These are phyloP conservation scores for Pseudocercospora vitis DNA, from an alignment of 2,329 filamentous ascomycete species.

Conservation along the genomic window DNA sequence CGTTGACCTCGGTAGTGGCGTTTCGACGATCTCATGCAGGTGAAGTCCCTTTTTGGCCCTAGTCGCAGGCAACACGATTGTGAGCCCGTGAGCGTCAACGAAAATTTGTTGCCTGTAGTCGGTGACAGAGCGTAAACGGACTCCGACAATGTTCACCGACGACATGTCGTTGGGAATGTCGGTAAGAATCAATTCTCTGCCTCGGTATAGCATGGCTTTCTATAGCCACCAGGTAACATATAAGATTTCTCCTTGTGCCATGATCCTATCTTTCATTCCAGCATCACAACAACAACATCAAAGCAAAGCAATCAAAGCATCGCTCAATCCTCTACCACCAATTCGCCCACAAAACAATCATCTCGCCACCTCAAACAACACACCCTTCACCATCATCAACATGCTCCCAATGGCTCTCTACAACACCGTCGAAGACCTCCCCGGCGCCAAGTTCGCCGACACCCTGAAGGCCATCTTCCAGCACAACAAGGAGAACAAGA, in stretches of 20 bases:
- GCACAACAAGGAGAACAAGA: constrained; percentile 1
- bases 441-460: constrained; percentile 12
- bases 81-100: constrained; percentile 1
- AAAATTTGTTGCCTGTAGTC: constrained; percentile 6
- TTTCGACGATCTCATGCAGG: constrained; percentile 8
- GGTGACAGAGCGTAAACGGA: constrained; percentile 1
- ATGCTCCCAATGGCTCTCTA: not conserved
- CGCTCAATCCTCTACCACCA: not conserved
- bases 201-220: not conserved
- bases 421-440: constrained; percentile 12
- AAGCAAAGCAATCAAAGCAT: not conserved
- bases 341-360: not conserved
- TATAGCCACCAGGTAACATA: not conserved
- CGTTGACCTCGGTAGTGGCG: constrained; percentile 10
- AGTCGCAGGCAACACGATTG: constrained; percentile 9
- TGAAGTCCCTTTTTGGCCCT: constrained; percentile 2
- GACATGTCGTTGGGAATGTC: not conserved
- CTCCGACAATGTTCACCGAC: constrained; percentile 1
- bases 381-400: not conserved
- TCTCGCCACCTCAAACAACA: not conserved
- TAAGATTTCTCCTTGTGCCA: not conserved
- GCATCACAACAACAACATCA: not conserved
- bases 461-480: constrained; percentile 9
- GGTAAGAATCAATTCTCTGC: constrained; percentile 3
- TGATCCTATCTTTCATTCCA: constrained; percentile 1